Conservation (phyloP, 148 eudicot genomes). For the Chenopodium album region DNA sequence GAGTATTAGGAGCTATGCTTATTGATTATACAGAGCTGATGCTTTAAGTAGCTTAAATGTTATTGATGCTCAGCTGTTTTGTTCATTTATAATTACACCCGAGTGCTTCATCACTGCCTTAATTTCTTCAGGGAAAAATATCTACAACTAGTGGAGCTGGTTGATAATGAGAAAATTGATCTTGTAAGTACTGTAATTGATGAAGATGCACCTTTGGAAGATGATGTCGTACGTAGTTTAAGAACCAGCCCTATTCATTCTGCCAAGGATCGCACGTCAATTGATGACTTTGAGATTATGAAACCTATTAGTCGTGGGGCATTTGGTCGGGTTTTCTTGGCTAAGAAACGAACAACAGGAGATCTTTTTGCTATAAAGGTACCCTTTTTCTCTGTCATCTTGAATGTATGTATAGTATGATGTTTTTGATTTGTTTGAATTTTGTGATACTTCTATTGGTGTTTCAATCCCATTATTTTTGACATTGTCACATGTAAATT, state of each 20-base stretch:
- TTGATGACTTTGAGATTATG: constrained; percentile 96
- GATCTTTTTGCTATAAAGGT: constrained; percentile 99
- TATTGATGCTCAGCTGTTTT: neutral
- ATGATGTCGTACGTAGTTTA: constrained; percentile 92
- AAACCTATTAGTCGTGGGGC: constrained; percentile 99
- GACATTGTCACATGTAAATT: neutral
- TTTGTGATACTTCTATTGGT: neutral
- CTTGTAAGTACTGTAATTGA: constrained; percentile 86
- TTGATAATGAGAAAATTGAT: constrained; percentile 91
- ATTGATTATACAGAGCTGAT: neutral
- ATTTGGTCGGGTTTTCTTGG: constrained; percentile 93
- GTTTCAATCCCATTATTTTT: neutral
- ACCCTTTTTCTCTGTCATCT: constrained; percentile 7
- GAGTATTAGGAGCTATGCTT: neutral
- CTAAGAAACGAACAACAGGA: constrained; percentile 94
- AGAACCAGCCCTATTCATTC: constrained; percentile 94
- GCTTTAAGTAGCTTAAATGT: constrained; percentile 11
- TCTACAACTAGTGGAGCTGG: constrained; percentile 85
- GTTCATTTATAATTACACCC: neutral
- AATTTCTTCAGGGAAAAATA: constrained; percentile 78
- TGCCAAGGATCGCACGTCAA: constrained; percentile 87
- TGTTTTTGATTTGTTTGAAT: neutral
- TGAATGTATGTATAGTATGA: neutral
- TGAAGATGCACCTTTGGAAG: constrained; percentile 97
- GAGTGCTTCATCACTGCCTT: neutral